A percentile compares a stretch with the other conserved stretches of the same genome.
phyloP scores from a whole-genome alignment of 2,329 filamentous ascomycete genomes.

The Colletotrichum simmondsii region DNA sequence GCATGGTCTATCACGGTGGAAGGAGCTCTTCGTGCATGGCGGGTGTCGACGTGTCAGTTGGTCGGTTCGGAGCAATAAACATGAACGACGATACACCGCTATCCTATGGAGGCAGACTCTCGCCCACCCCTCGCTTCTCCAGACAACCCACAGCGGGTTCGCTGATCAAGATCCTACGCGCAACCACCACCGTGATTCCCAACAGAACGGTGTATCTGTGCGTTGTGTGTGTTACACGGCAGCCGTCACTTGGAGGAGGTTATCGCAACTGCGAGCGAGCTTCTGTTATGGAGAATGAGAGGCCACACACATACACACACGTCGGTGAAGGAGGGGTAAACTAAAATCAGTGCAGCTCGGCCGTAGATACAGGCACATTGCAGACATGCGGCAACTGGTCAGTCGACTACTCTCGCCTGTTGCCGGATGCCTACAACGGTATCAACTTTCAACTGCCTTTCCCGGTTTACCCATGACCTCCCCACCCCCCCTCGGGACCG shows the following conservation, averaged over 20 bases:
- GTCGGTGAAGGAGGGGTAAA: not conserved
- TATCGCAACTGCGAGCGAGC: not conserved
- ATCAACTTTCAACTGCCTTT: not conserved
- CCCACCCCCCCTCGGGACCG: not conserved
- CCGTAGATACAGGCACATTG: not conserved
- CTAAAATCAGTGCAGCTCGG: not conserved
- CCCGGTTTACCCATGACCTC: not conserved
- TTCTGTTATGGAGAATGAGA: not conserved
- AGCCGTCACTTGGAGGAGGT: not conserved
- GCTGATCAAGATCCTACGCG: constrained; percentile 23
- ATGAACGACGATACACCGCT: not conserved
- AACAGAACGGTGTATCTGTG: not conserved
- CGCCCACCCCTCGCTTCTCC: not conserved
- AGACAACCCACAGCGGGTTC: constrained; percentile 4
- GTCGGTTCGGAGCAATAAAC: not conserved
- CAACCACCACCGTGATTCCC: not conserved
- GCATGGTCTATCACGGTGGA: not conserved
- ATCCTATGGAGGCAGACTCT: not conserved
- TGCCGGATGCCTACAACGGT: not conserved
- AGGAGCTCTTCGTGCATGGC: not conserved
- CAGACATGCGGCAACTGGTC: not conserved
- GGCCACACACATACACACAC: not conserved
- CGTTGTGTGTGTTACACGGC: not conserved
- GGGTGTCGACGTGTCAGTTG: constrained; percentile 1
- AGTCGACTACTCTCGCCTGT: not conserved